Evolutionary conservation across 2,329 filamentous ascomycete genomes (phyloP).

Genomic region (Tricladium varicosporioides): DNA sequence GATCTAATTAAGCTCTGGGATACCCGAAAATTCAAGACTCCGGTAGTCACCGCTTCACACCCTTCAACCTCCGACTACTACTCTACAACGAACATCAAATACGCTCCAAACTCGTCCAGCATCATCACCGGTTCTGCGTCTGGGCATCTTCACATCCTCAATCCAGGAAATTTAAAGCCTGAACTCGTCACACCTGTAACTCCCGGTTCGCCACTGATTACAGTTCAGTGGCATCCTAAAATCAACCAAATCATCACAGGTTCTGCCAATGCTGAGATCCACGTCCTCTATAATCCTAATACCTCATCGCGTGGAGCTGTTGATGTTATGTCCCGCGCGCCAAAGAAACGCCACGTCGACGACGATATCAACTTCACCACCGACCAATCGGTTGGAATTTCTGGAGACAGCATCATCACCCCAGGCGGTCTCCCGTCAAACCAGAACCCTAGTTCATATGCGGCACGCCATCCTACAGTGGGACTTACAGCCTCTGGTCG

Average conservation of each 20-base stretch:
- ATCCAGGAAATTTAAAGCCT: slow-evolving; percentile 82
- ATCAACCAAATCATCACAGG: slow-evolving; percentile 96
- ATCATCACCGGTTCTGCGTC: slow-evolving; percentile 86
- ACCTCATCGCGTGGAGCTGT: slow-evolving; percentile 79
- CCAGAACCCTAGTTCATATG: slow-evolving; percentile 42
- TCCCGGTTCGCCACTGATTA: slow-evolving; percentile 75
- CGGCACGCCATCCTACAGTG: slow-evolving; percentile 63
- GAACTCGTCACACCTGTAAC: slow-evolving; percentile 90
- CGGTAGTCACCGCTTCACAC: slow-evolving; percentile 77
- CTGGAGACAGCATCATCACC: slow-evolving; percentile 76
- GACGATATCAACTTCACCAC: slow-evolving; percentile 87
- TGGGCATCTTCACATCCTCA: slow-evolving; percentile 88
- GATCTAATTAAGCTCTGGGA: slow-evolving; percentile 96
- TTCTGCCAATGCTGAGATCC: slow-evolving; percentile 85
- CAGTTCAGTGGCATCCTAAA: slow-evolving; percentile 87
- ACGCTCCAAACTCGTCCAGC: slow-evolving; percentile 78
- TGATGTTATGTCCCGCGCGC: slow-evolving; percentile 86
- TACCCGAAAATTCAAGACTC: slow-evolving; percentile 89
- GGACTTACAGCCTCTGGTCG: slow-evolving; percentile 77
- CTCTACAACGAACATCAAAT: slow-evolving; percentile 82
- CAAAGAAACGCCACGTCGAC: slow-evolving; percentile 93
- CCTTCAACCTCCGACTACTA: slow-evolving; percentile 81
- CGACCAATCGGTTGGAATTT: slow-evolving; percentile 76
- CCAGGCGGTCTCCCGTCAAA: slow-evolving; percentile 61
- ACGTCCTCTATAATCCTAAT: slow-evolving; percentile 86